Evolutionary conservation across 2,329 filamentous ascomycete species (phyloP).

Genomic region (Tricladium varicosporioides): DNA sequence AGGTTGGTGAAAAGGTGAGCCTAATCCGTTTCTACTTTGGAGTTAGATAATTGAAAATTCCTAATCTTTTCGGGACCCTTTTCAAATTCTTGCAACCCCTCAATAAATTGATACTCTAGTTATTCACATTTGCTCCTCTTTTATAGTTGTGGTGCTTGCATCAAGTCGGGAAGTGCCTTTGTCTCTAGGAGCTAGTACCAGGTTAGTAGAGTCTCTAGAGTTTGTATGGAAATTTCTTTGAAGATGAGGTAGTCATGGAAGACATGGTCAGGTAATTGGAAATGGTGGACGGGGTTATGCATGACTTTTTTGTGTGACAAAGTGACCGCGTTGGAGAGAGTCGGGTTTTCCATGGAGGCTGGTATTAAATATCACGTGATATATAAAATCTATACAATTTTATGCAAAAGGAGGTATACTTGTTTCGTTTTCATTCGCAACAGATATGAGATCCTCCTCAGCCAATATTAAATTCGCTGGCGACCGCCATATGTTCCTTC

Average conservation of each 20-base stretch:
- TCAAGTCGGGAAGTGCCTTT: constrained; percentile 14
- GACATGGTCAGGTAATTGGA: too few species aligned
- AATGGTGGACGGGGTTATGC: too few species aligned
- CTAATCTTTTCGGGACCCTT: background rate
- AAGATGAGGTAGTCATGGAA: background rate
- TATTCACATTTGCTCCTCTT: background rate
- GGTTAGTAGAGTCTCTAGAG: background rate
- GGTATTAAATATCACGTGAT: too few species aligned
- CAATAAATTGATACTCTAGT: background rate
- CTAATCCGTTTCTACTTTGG: background rate
- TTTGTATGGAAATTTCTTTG: constrained; percentile 6
- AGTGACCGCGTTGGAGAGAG: too few species aligned
- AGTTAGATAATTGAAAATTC: background rate
- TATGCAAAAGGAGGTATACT: background rate
- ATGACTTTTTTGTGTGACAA: too few species aligned
- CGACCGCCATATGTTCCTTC: constrained; percentile 52
- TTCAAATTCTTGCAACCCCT: background rate
- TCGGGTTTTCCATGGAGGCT: too few species aligned
- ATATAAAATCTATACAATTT: too few species aligned
- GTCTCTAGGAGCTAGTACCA: background rate
- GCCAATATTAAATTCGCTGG: constrained; percentile 68
- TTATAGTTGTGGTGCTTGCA: constrained; percentile 6
- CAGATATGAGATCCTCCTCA: constrained; percentile 30
- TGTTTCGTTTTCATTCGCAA: too few species aligned
- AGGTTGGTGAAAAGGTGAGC: background rate